Base-by-base conservation (phyloP, 140 eudicot genomes). In the Bidens hawaiensis region DNA sequence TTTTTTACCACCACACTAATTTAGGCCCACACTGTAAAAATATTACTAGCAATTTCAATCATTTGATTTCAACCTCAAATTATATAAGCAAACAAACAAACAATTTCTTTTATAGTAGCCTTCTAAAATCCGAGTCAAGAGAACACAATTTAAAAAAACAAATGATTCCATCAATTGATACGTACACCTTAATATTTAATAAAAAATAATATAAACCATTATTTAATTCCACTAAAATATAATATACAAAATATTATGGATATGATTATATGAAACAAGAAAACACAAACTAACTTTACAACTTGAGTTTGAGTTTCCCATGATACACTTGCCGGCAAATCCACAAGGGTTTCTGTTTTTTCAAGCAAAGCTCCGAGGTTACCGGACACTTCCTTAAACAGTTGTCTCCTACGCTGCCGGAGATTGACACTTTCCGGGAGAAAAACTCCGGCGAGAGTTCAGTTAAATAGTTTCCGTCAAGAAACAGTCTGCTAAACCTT, bases 331-430 rank as follows among this genome's bases (percentile, higher is more conserved):
- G 90, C 63, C 72, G 78, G 80, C 97, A 90, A 70, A 90, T 72
- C 53, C 82, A 49, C 75, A 75, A 67, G 5, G 97, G 85, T 75
- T 90, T 90, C 81, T 90, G 97, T 19, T 89, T 81, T 59, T 84
- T 84, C 57, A 58, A 53, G 79, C 97, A 90, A 68, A 90, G 86
- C 41, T 56, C 75, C 77, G 94, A 86, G 10, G 82, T 60, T 3
- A 23, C 52, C 62, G 97, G 97, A 47, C 97, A 90, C 4, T 50
- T 70, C 71, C 48, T 62, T 45, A 90, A 65, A 68, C 97, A 90
- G 47, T 90, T 90, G 82, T 90, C 94, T 49, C 97, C 97, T 51
- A 90, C 71, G 66, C 94, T 90, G 42, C 97, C 97, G 72, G 97
- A 67, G 12, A 89, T 72, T 9, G 69, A 27, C 41, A 68, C 21